Evolutionary conservation across 2,329 filamentous ascomycete genomes (phyloP), one percentile per base, ranked within the genome.

Genomic region (Ophiostoma perfectum): DNA sequence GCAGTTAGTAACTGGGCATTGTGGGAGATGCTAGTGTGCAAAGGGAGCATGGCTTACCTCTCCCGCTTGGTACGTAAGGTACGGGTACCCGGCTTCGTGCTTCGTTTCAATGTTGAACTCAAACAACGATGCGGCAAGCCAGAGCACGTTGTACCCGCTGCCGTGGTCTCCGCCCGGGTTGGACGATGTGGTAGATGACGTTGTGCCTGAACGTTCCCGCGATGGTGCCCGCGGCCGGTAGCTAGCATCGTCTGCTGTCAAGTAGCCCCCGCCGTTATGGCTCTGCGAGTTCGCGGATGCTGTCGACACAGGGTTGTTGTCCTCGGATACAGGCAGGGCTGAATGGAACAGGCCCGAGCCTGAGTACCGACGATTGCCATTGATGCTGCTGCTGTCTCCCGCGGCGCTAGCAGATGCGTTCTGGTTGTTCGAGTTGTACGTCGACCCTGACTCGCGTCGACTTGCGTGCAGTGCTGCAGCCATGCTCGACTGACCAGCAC

Each of bases 41-140:
- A 16, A 36, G 18, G 9, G 2, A 42, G 16, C 27, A 39, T 7
- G 52, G 38, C 70, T 52, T 77, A 90, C 88, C 82, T 99, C 95
- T 72, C 95, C 95, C 67, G 93, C 91, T 73, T 94, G 91, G 79
- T 99, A 99, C 62, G 93, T 95, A 70, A 99, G 82, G 77, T 99
- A 99, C 27, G 94, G 93, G 78, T 97, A 98, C 38, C 95, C 95
- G 70, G 91, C 94, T 79, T 98, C 95, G 69, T 91, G 88, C 74
- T 96, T 92, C 39, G 93, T 92, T 75, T 94, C 91, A 75, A 98
- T 98, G 75, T 97, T 96, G 80, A 98, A 99, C 77, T 98, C 93
- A 76, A 97, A 98, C 44, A 98, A 84, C 74, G 92, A 96, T 27
- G 94, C 95, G 14, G 93, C 95, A 18, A 97, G 83, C 83, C 96